phyloP scores from a whole-genome alignment of 495 filamentous ascomycete species.

The Xylaria telfairii region DNA sequence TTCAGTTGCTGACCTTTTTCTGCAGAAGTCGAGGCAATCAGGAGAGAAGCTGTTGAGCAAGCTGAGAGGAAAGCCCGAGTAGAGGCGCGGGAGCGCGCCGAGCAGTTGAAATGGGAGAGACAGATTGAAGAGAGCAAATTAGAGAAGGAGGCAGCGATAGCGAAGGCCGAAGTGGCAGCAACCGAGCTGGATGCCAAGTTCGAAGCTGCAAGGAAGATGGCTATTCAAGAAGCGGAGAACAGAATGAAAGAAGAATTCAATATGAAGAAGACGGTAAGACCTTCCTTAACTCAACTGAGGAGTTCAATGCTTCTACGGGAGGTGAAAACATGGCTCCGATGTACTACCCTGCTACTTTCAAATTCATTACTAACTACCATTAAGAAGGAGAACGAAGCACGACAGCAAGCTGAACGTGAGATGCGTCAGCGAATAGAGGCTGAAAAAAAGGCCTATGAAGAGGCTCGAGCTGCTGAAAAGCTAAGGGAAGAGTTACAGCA shows the following conservation, averaged over 20 bases:
- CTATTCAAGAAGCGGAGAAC: slow-evolving; percentile 21
- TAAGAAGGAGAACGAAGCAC: slow-evolving; percentile 13
- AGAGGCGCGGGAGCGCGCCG: slow-evolving; percentile 11
- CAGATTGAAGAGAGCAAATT: slow-evolving; percentile 23
- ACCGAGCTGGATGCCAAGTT: slow-evolving; percentile 41
- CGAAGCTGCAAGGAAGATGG: slow-evolving; percentile 31
- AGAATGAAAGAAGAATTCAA: slow-evolving; percentile 10
- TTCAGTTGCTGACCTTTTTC: background rate
- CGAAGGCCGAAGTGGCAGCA: slow-evolving; percentile 29
- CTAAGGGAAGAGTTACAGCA: slow-evolving; percentile 9
- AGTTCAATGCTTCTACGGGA: background rate
- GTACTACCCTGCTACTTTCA: background rate
- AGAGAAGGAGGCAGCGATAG: slow-evolving; percentile 1
- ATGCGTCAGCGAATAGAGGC: slow-evolving; percentile 34
- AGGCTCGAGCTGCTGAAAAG: slow-evolving; percentile 5
- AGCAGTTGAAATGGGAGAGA: slow-evolving; percentile 30
- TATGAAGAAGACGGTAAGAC: slow-evolving; percentile 12
- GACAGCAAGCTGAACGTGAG: slow-evolving; percentile 47
- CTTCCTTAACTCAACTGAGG: background rate
- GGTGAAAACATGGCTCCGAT: background rate
- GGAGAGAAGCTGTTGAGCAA: slow-evolving; percentile 15
- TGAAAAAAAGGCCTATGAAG: slow-evolving; percentile 12
- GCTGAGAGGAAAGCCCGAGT: slow-evolving; percentile 17
- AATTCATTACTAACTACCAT: background rate
- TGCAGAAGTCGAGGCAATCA: slow-evolving; percentile 16